A percentile compares a stretch with the other conserved stretches of the same genome.
phyloP scores from a whole-genome alignment of 805 yeast genomes.

The Lipomyces chichibuensis region DNA sequence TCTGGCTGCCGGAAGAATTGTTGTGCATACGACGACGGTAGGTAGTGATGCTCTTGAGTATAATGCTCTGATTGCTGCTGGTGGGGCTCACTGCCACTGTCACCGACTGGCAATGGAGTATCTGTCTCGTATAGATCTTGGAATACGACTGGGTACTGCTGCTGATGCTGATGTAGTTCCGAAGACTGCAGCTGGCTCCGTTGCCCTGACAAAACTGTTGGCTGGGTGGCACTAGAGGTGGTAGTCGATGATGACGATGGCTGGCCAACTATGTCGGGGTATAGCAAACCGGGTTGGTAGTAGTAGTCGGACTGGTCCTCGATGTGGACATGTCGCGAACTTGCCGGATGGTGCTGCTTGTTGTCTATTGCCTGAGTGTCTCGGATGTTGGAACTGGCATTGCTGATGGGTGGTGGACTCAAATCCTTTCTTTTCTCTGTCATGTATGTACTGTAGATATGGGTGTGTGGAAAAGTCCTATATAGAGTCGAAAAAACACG shows the following conservation, averaged over 20 bases:
- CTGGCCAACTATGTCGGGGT: slow-evolving; percentile 8
- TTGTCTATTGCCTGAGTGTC: neutral
- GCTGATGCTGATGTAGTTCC: slow-evolving; percentile 1
- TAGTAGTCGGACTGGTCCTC: neutral
- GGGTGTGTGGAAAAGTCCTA: neutral
- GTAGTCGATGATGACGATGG: neutral
- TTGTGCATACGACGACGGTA: neutral
- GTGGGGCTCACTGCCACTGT: slow-evolving; percentile 5
- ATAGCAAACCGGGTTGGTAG: neutral
- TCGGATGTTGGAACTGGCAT: neutral
- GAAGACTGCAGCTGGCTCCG: slow-evolving; percentile 8
- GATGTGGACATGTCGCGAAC: neutral
- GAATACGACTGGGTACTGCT: neutral
- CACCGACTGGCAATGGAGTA: slow-evolving; percentile 9
- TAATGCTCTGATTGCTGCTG: slow-evolving; percentile 1
- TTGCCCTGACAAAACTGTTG: neutral
- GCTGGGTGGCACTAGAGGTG: neutral
- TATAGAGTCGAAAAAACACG: too few species aligned
- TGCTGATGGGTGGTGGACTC: neutral
- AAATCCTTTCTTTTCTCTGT: neutral
- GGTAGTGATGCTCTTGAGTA: neutral
- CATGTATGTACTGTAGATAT: neutral
- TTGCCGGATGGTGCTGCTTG: neutral
- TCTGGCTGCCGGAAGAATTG: neutral
- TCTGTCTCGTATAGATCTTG: slow-evolving; percentile 1